These are phyloP conservation scores for Aureobasidium sp. DNA, from an alignment of 2,329 filamentous ascomycete species.

Conservation along the genomic window DNA sequence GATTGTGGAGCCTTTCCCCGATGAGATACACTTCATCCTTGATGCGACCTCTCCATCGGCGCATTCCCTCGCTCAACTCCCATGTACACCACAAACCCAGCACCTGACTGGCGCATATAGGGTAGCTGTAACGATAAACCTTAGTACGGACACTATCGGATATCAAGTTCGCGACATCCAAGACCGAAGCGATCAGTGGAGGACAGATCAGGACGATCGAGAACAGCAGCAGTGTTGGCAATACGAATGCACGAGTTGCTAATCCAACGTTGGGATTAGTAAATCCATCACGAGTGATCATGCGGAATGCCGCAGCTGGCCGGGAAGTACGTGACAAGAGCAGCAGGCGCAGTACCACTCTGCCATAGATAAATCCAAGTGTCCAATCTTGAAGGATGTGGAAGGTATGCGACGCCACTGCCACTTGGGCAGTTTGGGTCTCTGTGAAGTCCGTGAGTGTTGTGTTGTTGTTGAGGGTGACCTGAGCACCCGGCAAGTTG, in stretches of 20 bases:
- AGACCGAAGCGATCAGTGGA: constrained; percentile 47
- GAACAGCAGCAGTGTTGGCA: constrained; percentile 63
- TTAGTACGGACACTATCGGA: constrained; percentile 18
- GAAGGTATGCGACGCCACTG: constrained; percentile 54
- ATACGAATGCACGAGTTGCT: constrained; percentile 78
- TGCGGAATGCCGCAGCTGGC: constrained; percentile 66
- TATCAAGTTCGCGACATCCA: constrained; percentile 11
- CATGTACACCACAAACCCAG: constrained; percentile 46
- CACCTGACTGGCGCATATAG: constrained; percentile 46
- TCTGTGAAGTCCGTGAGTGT: background rate
- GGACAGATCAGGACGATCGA: constrained; percentile 58
- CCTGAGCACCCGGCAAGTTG: constrained; percentile 17
- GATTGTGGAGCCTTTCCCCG: constrained; percentile 90
- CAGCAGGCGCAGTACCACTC: constrained; percentile 65
- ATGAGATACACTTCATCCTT: constrained; percentile 94
- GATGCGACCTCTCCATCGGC: constrained; percentile 72
- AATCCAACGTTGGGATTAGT: constrained; percentile 70
- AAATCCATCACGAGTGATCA: constrained; percentile 65
- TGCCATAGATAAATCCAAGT: constrained; percentile 81
- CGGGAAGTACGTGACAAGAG: constrained; percentile 63
- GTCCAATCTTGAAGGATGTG: constrained; percentile 93
- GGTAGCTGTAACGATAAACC: constrained; percentile 67
- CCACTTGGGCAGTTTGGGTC: background rate
- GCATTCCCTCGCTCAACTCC: constrained; percentile 51
- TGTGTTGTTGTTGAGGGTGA: background rate